phyloP scores from a whole-genome alignment of 352 stramenopile genomes.

The Halophytophthora batemanensis region DNA sequence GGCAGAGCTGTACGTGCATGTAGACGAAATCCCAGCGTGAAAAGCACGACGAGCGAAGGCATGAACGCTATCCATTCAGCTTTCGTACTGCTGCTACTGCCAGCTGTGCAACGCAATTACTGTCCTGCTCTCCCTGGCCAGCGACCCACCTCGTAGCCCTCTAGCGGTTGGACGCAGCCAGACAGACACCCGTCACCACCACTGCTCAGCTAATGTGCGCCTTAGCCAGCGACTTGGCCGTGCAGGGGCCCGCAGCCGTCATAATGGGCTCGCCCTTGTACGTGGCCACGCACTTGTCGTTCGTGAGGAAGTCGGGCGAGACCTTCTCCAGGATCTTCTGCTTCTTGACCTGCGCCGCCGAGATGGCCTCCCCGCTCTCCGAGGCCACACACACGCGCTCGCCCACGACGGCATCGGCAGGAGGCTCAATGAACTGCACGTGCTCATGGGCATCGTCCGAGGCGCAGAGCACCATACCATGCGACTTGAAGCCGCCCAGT shows the following conservation, averaged over 20 bases:
- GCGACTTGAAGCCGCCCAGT: constrained; percentile 95
- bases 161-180: background rate
- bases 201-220: constrained; percentile 67
- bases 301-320: constrained; percentile 58
- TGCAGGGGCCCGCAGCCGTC: constrained; percentile 64
- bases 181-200: background rate
- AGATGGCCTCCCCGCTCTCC: constrained; percentile 68
- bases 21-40: too few species aligned
- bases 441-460: constrained; percentile 83
- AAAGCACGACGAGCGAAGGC: too few species aligned
- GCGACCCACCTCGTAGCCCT: too few species aligned
- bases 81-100: too few species aligned
- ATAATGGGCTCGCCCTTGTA: constrained; percentile 79
- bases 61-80: too few species aligned
- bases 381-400: constrained; percentile 90
- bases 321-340: constrained; percentile 86
- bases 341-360: constrained; percentile 84
- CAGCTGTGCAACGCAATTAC: too few species aligned
- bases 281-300: constrained; percentile 63
- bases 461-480: constrained; percentile 97
- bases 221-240: constrained; percentile 55
- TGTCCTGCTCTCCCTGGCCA: too few species aligned
- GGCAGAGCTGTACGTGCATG: too few species aligned
- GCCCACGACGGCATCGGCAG: constrained; percentile 88
- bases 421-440: constrained; percentile 94